Base-by-base conservation (phyloP, 495 filamentous ascomycete species). In the Xylaria castorea region DNA sequence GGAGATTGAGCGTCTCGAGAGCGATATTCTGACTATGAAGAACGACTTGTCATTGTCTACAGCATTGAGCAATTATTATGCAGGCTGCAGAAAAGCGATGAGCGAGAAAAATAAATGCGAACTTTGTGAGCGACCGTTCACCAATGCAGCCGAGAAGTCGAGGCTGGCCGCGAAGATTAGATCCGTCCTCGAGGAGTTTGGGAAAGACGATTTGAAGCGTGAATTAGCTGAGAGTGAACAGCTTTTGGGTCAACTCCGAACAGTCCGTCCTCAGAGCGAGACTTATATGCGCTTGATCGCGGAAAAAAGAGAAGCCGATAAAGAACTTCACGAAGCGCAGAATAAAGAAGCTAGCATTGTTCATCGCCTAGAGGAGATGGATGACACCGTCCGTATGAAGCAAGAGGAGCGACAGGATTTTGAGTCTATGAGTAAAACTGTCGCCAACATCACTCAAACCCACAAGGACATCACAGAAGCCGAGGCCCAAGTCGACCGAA, bases 361-460 rank as follows among this genome's bases (percentile, higher is more conserved):
- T 63, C 85, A 84, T 40, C 85, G 89, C 58, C 82, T 96, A 9
- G 94, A 98, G 75, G 84, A 89, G 30, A 88, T 94, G 73, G 95
- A 97, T 75, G 87, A 84, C 14, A 78, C 84, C 46, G 91, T 97
- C 74, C 86, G 85, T 62, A 87, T 92, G 63, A 88, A 83, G 32
- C 83, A 87, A 58, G 87, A 91, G 34, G 88, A 86, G 55, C 93
- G 89, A 78, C 86, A 88, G 72, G 94, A 97, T 60, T 84, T 93
- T 12, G 94, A 97, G 74, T 84, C 88, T 25, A 85, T 98, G 51
- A 85, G 85, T 62, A 93, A 91, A 74, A 92, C 92, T 1, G 92
- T 97, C 3, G 85, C 86, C 66, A 92, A 89, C 73, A 97, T 98
- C 72, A 83, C 87, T 30, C 91, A 92, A 79, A 90, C 91, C 51